Evolutionary conservation across 75 land plant genomes (phyloP).

Genomic region (Cupressus sempervirens): DNA sequence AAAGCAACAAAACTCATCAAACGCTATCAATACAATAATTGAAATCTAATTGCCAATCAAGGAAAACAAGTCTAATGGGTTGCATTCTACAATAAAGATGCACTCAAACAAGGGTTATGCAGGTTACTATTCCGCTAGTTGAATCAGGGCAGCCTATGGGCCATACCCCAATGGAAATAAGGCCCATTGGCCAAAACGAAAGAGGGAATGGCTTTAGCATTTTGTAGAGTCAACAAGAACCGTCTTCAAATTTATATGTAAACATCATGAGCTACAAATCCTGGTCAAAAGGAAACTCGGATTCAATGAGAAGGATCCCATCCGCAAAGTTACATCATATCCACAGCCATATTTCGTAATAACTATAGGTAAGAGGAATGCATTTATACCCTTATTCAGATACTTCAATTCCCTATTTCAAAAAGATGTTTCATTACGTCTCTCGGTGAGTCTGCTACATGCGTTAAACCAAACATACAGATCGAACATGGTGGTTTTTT

Average conservation of each 20-base stretch:
- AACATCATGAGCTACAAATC: neutral
- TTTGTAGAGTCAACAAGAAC: neutral
- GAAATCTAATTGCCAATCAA: neutral
- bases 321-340: too few relatives aligned
- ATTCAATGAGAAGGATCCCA: neutral
- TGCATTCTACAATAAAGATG: neutral
- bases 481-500: neutral
- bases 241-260: neutral
- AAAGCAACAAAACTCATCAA: constrained; percentile 4
- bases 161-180: neutral
- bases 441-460: neutral
- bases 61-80: neutral
- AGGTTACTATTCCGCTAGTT: neutral
- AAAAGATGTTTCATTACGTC: neutral
- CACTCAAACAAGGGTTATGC: neutral
- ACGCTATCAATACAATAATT: neutral
- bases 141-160: neutral
- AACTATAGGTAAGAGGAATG: neutral
- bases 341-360: neutral
- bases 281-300: neutral
- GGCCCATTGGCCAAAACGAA: neutral
- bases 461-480: neutral
- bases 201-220: neutral
- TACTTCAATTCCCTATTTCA: neutral
- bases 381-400: neutral